Base-by-base conservation (phyloP, 2,329 filamentous ascomycete species). In the Aspergillus eucalypticola region DNA sequence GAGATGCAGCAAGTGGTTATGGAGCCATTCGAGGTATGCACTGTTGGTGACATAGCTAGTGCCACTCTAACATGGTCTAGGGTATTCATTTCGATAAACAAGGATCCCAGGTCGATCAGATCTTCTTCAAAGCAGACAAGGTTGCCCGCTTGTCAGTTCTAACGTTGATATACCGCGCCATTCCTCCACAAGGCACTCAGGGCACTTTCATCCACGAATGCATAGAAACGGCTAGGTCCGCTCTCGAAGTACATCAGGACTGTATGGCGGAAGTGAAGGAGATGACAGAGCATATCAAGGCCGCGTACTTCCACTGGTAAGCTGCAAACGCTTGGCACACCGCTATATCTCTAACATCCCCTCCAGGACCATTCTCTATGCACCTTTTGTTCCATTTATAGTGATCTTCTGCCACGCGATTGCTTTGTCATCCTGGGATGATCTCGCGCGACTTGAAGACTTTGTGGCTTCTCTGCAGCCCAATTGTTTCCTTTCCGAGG, bases 391-490 rank as follows among this genome's bases (percentile, higher is more conserved):
- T 39, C 81, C 80, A 0, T 82, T 82, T 59, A 80, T 82, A 8
- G 79, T 82, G 1, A 69, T 81, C 8, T 82, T 82, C 66, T 81
- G 79, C 66, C 76, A 82, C 57, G 73, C 75, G 1, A 79, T 82
- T 39, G 84, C 87, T 66, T 83, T 83, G 0, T 81, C 82, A 5
- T 73, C 80, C 25, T 73, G 76, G 19, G 72, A 73, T 8, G 87
- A 90, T 64, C 78, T 90, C 4, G 67, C 75, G 29, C 79, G 82
- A 0, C 77, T 90, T 1, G 79, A 81, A 38, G 79, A 83, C 2
- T 89, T 89, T 64, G 82, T 84, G 52, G 71, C 75, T 19, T 87
- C 84, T 2, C 80, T 89, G 2, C 78, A 83, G 60, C 79, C 80
- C 0, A 79, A 81, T 2, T 79, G 79, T 49, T 77, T 78, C 4